These are phyloP conservation scores for Aspergillus diversus DNA, from an alignment of 495 filamentous ascomycete species.

Conservation along the genomic window DNA sequence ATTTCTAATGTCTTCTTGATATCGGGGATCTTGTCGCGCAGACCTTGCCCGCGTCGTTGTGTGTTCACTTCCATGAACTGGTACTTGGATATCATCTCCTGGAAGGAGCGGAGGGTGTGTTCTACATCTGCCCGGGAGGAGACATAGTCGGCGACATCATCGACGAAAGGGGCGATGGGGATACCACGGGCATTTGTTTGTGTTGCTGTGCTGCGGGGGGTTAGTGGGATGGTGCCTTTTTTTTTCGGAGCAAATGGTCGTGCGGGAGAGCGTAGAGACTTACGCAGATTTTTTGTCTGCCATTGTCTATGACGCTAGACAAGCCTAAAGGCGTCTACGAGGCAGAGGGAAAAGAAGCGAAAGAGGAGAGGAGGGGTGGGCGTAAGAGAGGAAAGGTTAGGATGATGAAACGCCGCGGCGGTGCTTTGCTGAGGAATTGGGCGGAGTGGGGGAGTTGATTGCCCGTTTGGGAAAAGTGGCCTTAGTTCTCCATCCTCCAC, in stretches of 20 bases:
- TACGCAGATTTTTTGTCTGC: constrained; percentile 25
- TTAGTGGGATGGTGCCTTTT: constrained; percentile 1
- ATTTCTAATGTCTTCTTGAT: constrained; percentile 97
- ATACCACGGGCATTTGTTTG: constrained; percentile 90
- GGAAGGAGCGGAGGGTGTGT: constrained; percentile 84
- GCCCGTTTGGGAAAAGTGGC: constrained; percentile 28
- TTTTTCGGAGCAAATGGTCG: background rate
- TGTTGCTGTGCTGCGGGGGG: constrained; percentile 26
- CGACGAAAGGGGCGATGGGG: constrained; percentile 91
- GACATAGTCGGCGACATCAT: constrained; percentile 95
- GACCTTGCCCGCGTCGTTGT: constrained; percentile 74
- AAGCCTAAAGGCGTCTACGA: background rate
- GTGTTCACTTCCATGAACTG: constrained; percentile 99
- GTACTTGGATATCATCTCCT: constrained; percentile 99
- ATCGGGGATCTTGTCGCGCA: constrained; percentile 95
- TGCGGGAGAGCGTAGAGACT: constrained; percentile 1
- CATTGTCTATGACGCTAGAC: constrained; percentile 23
- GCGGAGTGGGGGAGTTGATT: constrained; percentile 29
- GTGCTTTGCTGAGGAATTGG: background rate
- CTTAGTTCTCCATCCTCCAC: constrained; percentile 7
- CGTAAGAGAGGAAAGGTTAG: constrained; percentile 23
- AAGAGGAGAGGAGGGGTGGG: constrained; percentile 7
- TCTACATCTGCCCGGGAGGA: constrained; percentile 86
- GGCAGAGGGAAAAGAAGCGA: constrained; percentile 1
- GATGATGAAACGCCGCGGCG: constrained; percentile 19